Percentiles rank a stretch among this genome's conserved stretches.
Conservation (phyloP, 768 basidiomycete genomes). For the Lactifluus subvellereus region DNA sequence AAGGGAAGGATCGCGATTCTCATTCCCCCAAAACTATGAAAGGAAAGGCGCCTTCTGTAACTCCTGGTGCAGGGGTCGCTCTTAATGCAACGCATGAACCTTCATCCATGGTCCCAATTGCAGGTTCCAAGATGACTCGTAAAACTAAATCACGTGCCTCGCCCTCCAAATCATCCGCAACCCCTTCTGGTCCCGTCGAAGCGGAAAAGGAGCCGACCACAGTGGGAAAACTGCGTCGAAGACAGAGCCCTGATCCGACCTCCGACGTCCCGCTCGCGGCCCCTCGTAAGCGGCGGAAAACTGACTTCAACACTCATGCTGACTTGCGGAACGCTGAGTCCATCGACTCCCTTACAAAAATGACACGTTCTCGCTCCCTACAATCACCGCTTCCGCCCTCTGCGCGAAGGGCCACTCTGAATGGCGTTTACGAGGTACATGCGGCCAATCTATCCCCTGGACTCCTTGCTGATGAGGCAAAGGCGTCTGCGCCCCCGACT, state of each 20-base stretch:
- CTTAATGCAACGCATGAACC: neutral
- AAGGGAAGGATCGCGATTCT: conserved; percentile 29
- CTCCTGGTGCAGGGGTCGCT: neutral
- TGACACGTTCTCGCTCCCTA: neutral
- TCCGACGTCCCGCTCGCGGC: conserved; percentile 8
- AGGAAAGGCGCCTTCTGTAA: conserved; percentile 11
- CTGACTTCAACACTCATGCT: neutral
- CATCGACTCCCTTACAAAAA: neutral
- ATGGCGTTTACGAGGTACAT: conserved; percentile 6
- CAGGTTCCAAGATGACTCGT: conserved; percentile 10
- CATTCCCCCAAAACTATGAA: conserved; percentile 10
- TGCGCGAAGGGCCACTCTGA: neutral
- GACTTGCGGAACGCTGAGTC: neutral
- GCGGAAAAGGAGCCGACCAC: neutral
- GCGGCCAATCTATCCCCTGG: neutral
- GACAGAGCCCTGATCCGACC: conserved; percentile 8
- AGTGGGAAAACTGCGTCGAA: conserved; percentile 4
- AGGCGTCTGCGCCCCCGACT: conserved; percentile 8
- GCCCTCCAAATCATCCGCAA: neutral
- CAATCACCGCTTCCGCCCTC: neutral
- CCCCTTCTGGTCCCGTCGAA: conserved; percentile 8
- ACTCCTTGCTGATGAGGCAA: neutral
- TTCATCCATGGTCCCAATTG: neutral
- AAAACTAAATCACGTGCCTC: conserved; percentile 1
- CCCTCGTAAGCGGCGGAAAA: conserved; percentile 24